Conservation (phyloP, 352 stramenopile species). For the Phytophthora pinifolia region DNA sequence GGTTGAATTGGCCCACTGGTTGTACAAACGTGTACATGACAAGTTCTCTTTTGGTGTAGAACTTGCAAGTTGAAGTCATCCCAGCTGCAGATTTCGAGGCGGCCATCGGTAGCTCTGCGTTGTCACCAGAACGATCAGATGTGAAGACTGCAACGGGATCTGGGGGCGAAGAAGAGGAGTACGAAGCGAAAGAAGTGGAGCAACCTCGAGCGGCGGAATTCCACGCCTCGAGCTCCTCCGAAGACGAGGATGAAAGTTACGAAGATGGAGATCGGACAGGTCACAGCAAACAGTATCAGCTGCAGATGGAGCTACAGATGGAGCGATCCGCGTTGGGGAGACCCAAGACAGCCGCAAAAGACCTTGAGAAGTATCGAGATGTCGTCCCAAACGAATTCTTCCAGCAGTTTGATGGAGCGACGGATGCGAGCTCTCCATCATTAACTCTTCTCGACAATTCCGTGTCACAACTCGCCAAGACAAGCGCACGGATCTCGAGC, state of each 20-base stretch:
- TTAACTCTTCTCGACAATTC: neutral
- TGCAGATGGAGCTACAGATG: slow-evolving; percentile 15
- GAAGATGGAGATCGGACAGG: slow-evolving; percentile 7
- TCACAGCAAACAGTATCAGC: slow-evolving; percentile 9
- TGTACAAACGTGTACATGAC: neutral
- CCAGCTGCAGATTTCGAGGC: slow-evolving; percentile 6
- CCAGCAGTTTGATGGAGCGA: slow-evolving; percentile 31
- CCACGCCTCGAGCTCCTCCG: slow-evolving; percentile 54
- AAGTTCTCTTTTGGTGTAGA: slow-evolving; percentile 10
- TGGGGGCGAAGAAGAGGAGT: slow-evolving; percentile 40
- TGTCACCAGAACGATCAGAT: slow-evolving; percentile 7
- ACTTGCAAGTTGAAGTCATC: slow-evolving; percentile 9
- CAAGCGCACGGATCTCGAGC: neutral
- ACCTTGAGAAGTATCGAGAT: slow-evolving; percentile 58
- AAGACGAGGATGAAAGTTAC: slow-evolving; percentile 37
- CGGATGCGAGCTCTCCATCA: neutral
- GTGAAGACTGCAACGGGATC: slow-evolving; percentile 4
- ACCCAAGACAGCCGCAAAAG: slow-evolving; percentile 55
- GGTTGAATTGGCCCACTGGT: neutral
- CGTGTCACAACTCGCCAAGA: slow-evolving; percentile 8
- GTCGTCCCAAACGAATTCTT: slow-evolving; percentile 57
- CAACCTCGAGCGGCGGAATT: slow-evolving; percentile 57
- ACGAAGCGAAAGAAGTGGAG: slow-evolving; percentile 56
- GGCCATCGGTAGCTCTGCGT: neutral
- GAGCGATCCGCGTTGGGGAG: slow-evolving; percentile 20